phyloP scores from a whole-genome alignment of 495 filamentous ascomycete species.

The Letharia columbiana region DNA sequence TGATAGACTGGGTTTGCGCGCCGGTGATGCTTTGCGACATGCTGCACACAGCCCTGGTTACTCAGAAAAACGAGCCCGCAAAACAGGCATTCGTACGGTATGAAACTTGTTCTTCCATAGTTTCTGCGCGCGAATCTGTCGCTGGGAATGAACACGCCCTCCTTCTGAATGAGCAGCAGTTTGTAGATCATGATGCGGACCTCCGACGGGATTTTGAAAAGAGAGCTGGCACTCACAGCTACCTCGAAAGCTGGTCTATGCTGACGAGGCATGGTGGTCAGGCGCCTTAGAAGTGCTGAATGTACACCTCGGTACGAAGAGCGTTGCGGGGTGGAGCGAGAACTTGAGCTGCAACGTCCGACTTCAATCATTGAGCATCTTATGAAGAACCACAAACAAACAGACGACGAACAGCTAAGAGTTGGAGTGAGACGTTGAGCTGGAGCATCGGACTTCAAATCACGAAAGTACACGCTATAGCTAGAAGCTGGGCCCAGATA shows the following conservation, averaged over 20 bases:
- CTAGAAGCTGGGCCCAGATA: neutral
- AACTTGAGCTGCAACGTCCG: neutral
- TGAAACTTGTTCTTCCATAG: neutral
- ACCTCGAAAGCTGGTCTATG: neutral
- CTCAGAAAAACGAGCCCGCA: neutral
- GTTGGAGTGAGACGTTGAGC: neutral
- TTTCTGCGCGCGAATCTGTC: neutral
- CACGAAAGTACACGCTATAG: neutral
- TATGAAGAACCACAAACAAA: neutral
- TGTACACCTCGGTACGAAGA: neutral
- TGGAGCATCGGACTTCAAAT: too few relatives aligned
- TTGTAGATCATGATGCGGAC: constrained; percentile 4
- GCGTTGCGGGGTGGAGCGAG: neutral
- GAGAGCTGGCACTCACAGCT: neutral
- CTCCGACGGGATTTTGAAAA: neutral
- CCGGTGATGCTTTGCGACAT: neutral
- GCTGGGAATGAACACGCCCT: neutral
- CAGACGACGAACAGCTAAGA: neutral
- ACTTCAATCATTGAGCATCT: neutral
- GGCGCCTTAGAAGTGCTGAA: neutral
- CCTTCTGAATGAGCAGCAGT: neutral
- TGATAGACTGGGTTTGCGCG: neutral
- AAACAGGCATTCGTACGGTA: neutral
- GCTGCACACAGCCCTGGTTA: neutral
- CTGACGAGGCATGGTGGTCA: neutral